Percentiles rank a stretch among this genome's conserved stretches.
phyloP scores from a whole-genome alignment of 2,329 filamentous ascomycete species.

The Byssoonygena ceratinophila region DNA sequence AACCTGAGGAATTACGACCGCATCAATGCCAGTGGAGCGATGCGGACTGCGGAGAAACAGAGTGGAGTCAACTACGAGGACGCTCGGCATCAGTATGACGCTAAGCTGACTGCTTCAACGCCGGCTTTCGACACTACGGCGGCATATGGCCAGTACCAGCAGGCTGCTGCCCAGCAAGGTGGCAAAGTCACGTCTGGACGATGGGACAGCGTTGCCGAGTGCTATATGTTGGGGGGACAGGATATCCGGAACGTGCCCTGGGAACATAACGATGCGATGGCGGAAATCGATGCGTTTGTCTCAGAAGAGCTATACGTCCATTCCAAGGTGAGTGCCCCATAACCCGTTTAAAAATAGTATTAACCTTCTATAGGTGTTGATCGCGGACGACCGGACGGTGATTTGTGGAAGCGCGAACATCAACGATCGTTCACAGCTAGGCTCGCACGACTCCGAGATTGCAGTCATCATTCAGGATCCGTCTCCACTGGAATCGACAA shows the following conservation, averaged over 20 bases:
- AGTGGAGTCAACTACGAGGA: constrained; percentile 39
- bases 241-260: constrained; percentile 59
- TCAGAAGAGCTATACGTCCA: constrained; percentile 94
- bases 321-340: constrained; percentile 48
- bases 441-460: constrained; percentile 76
- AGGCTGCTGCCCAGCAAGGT: constrained; percentile 50
- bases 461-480: constrained; percentile 80
- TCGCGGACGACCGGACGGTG: constrained; percentile 69
- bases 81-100: constrained; percentile 35
- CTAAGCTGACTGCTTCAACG: constrained; percentile 34
- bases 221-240: constrained; percentile 65
- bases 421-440: constrained; percentile 66
- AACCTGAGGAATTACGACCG: constrained; percentile 89
- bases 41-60: constrained; percentile 44
- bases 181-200: constrained; percentile 33
- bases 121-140: constrained; percentile 32
- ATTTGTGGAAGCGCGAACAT: constrained; percentile 69
- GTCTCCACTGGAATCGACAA: constrained; percentile 56
- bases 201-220: constrained; percentile 57
- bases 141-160: constrained; percentile 60
- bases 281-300: constrained; percentile 79
- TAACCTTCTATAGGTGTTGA: constrained; percentile 45
- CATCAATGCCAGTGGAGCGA: constrained; percentile 65
- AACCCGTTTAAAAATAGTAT: constrained; percentile 27
- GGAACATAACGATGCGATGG: constrained; percentile 58